These are phyloP conservation scores for Solanum bulbocastanum DNA, from an alignment of 257 asterid genomes.

Conservation along the genomic window DNA sequence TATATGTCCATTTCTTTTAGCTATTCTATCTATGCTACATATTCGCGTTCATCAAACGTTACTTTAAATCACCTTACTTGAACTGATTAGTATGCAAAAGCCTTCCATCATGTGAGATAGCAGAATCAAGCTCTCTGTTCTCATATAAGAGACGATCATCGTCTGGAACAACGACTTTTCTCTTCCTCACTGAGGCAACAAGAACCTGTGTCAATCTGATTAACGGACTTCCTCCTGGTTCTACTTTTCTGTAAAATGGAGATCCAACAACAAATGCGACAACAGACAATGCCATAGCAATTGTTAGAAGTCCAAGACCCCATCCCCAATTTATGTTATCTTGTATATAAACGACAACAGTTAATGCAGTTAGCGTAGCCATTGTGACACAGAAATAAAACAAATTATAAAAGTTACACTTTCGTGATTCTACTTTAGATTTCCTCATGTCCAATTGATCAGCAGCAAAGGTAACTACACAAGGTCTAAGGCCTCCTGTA, in stretches of 20 bases:
- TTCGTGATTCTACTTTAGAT: slow-evolving; percentile 27
- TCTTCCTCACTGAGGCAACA: slow-evolving; percentile 55
- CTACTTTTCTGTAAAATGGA: slow-evolving; percentile 43
- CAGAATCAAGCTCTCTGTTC: slow-evolving; percentile 53
- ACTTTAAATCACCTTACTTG: slow-evolving; percentile 38
- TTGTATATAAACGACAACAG: slow-evolving; percentile 74
- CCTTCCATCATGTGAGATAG: slow-evolving; percentile 47
- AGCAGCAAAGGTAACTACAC: slow-evolving; percentile 72
- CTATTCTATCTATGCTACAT: background rate
- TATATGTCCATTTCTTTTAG: background rate
- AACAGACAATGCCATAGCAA: slow-evolving; percentile 54
- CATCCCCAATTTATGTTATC: slow-evolving; percentile 78
- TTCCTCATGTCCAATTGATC: slow-evolving; percentile 73
- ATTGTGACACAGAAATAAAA: slow-evolving; percentile 64
- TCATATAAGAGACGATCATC: slow-evolving; percentile 34
- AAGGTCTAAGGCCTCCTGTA: slow-evolving; percentile 69
- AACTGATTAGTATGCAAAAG: slow-evolving; percentile 66
- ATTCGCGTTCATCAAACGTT: background rate
- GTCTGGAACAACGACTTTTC: slow-evolving; percentile 19
- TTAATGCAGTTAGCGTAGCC: slow-evolving; percentile 60
- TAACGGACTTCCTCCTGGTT: slow-evolving; percentile 80
- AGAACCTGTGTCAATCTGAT: slow-evolving; percentile 53
- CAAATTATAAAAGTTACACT: slow-evolving; percentile 84
- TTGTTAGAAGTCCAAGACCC: slow-evolving; percentile 89
- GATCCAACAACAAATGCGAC: slow-evolving; percentile 41